Base-by-base conservation (phyloP, 805 yeast genomes). In the Candida alai region DNA sequence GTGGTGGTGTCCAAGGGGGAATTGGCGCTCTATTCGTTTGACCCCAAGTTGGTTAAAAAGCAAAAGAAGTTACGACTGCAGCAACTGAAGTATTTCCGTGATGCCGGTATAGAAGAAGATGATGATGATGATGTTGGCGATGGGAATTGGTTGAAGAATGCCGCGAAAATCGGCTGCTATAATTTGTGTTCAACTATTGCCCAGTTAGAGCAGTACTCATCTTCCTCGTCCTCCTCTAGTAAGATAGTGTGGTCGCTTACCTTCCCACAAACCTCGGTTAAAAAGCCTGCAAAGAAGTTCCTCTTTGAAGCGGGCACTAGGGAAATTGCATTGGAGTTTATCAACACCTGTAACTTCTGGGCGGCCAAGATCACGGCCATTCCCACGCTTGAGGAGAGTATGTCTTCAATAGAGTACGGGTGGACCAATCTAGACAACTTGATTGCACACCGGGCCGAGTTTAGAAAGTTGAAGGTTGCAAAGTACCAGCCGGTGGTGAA, bases 291-390 rank as follows among this genome's bases (percentile, higher is more conserved):
- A 18, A 66, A 65, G 42, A 66, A 62, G 39, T 60, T 83, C 12
- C 62, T 77, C 19, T 82, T 84, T 54, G 78, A 76, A 56, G 78
- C 87, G 0, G 80, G 81, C 8, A 76, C 85, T 10, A 52, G 63
- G 16, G 84, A 79, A 44, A 74, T 75, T 39, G 93, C 95, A 0
- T 59, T 62, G 27, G 83, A 78, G 49, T 85, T 75, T 56, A 76
- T 84, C 12, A 74, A 80, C 45, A 77, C 90, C 4, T 80, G 93
- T 58, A 88, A 87, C 56, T 88, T 84, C 54, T 88, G 96, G 96
- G 85, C 94, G 2, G 84, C 90, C 2, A 73, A 93, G 44, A 73
- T 84, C 23, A 81, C 95, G 5, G 81, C 88, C 11, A 80, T 85
- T 14, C 95, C 95, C 3, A 69, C 78, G 0, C 52, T 57, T 39